phyloP scores from a whole-genome alignment of 768 basidiomycete genomes.

The Mrakia gelida region DNA sequence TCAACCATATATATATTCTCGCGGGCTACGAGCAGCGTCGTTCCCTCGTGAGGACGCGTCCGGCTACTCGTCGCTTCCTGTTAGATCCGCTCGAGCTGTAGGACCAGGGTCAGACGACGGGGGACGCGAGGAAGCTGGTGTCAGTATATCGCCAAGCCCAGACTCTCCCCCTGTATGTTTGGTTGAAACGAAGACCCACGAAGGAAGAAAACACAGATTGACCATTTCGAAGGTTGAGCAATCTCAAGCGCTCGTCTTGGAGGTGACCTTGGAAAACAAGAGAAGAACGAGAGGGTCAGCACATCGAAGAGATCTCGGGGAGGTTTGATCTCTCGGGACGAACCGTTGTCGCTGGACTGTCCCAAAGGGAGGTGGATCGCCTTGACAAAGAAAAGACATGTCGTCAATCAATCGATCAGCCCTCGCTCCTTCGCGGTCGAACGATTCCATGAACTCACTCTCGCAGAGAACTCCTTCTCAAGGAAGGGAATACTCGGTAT shows the following conservation, averaged over 20 bases:
- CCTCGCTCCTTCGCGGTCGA: background rate
- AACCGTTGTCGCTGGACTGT: conserved; percentile 56
- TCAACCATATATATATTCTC: no score
- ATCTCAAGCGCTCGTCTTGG: conserved; percentile 84
- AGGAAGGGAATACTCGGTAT: conserved; percentile 91
- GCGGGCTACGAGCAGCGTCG: no score
- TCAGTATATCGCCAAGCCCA: no score
- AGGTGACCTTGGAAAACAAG: conserved; percentile 62
- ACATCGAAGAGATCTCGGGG: no score
- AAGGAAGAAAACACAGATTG: conserved; percentile 17
- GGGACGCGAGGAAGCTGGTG: no score
- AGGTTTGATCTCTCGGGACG: background rate
- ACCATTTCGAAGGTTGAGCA: conserved; percentile 60
- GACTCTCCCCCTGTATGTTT: background rate
- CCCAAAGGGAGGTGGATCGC: conserved; percentile 93
- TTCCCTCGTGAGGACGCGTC: no score
- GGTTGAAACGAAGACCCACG: conserved; percentile 1
- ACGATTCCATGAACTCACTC: conserved; percentile 1
- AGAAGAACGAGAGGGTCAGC: conserved; percentile 20
- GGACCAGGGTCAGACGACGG: no score
- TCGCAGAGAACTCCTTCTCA: conserved; percentile 71
- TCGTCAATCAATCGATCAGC: background rate
- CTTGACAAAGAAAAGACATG: conserved; percentile 51
- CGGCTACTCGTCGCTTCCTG: no score
- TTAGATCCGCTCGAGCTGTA: no score